phyloP scores from a whole-genome alignment of 2,329 filamentous ascomycete species.

The Aspergillus japonicus region DNA sequence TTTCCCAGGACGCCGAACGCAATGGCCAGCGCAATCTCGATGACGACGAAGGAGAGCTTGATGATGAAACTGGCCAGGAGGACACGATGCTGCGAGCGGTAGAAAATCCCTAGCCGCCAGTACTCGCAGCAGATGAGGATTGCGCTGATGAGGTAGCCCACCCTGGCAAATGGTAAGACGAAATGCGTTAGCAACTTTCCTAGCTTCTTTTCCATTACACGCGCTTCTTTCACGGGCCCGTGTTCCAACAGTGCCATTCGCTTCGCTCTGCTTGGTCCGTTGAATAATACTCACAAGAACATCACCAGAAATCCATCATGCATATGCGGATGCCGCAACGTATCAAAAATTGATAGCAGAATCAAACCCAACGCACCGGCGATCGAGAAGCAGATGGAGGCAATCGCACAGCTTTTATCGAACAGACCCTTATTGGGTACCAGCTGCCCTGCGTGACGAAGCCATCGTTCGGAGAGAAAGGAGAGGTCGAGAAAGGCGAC shows the following conservation, averaged over 20 bases:
- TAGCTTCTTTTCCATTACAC: too few species aligned
- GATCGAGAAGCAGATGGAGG: conserved; percentile 61
- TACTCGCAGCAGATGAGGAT: conserved; percentile 91
- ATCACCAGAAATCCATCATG: conserved; percentile 77
- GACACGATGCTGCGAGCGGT: conserved; percentile 67
- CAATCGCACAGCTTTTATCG: conserved; percentile 40
- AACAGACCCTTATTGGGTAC: conserved; percentile 62
- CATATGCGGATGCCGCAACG: conserved; percentile 60
- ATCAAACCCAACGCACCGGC: conserved; percentile 78
- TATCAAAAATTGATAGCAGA: conserved; percentile 82
- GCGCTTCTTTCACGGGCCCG: too few species aligned
- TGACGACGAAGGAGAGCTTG: conserved; percentile 79
- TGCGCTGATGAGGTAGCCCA: conserved; percentile 79
- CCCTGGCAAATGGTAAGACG: conserved; percentile 33
- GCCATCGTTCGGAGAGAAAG: conserved; percentile 78
- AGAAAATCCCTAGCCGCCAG: conserved; percentile 76
- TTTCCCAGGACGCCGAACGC: conserved; percentile 62
- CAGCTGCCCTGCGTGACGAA: conserved; percentile 77
- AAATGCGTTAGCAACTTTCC: too few species aligned
- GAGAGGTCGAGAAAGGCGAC: conserved; percentile 77
- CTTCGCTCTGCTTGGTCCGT: too few species aligned
- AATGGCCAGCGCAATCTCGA: conserved; percentile 67
- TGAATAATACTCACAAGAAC: conserved; percentile 61
- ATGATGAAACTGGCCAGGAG: conserved; percentile 80
- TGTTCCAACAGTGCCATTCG: too few species aligned